Conservation (phyloP, 768 basidiomycete genomes). For the Tricholoma terreum region DNA sequence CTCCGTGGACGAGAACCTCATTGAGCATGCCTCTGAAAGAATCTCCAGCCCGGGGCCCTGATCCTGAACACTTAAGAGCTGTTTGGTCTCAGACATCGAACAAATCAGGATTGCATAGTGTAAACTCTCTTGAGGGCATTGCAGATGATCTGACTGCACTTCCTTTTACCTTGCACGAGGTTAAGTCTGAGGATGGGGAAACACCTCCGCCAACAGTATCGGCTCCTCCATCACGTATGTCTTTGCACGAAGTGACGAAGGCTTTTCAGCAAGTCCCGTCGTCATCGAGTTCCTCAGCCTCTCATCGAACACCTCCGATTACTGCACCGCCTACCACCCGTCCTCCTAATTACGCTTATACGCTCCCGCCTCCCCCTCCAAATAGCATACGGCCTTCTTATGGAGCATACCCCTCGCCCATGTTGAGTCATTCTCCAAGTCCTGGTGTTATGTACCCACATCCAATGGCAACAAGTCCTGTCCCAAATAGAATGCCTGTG, state of each 20-base stretch:
- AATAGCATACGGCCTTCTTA: slow-evolving; percentile 56
- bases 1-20: slow-evolving; percentile 57
- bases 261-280: slow-evolving; percentile 87
- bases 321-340: slow-evolving; percentile 52
- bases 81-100: slow-evolving; percentile 81
- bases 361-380: slow-evolving; percentile 43
- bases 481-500: slow-evolving; percentile 56
- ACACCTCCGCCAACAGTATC: slow-evolving; percentile 66
- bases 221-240: slow-evolving; percentile 68
- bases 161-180: slow-evolving; percentile 79
- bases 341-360: slow-evolving; percentile 39
- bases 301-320: slow-evolving; percentile 45
- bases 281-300: slow-evolving; percentile 39
- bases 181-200: slow-evolving; percentile 83
- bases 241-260: slow-evolving; percentile 76
- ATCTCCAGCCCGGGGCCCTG: slow-evolving; percentile 62
- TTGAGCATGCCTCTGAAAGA: slow-evolving; percentile 62
- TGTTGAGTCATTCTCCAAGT: slow-evolving; percentile 70
- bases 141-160: slow-evolving; percentile 77
- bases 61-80: slow-evolving; percentile 82
- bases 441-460: slow-evolving; percentile 66
- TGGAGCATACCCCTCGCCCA: slow-evolving; percentile 59
- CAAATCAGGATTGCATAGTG: slow-evolving; percentile 59
- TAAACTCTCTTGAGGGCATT: slow-evolving; percentile 83
- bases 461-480: slow-evolving; percentile 58